Conservation (phyloP, 2,329 filamentous ascomycete species). For the Aspergillus transmontanensis region DNA sequence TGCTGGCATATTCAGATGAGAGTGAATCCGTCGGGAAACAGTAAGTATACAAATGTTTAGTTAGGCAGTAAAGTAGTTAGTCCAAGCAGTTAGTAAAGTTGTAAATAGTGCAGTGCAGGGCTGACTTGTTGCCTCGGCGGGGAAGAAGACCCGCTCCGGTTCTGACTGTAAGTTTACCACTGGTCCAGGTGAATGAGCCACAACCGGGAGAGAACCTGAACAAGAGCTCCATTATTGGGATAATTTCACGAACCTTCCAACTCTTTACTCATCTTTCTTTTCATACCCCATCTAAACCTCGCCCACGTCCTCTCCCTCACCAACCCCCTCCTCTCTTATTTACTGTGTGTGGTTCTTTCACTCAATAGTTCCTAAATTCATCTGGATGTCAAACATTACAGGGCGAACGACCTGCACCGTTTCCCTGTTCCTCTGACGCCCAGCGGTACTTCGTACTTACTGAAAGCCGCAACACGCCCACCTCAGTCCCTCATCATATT, state of each 20-base stretch:
- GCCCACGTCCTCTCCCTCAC: slow-evolving; percentile 5
- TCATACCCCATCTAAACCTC: slow-evolving; percentile 13
- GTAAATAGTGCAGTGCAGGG: slow-evolving; percentile 2
- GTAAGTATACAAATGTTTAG: no score
- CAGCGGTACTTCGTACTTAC: slow-evolving; percentile 23
- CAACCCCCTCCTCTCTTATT: not conserved
- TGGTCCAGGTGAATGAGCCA: slow-evolving; percentile 11
- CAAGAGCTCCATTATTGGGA: slow-evolving; percentile 17
- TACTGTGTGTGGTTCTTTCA: not conserved
- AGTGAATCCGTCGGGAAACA: no score
- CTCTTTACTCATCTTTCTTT: slow-evolving; percentile 17
- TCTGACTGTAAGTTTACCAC: slow-evolving; percentile 5
- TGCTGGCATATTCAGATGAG: no score
- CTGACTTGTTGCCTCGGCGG: slow-evolving; percentile 17
- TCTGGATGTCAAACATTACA: slow-evolving; percentile 25
- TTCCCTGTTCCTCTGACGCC: slow-evolving; percentile 33
- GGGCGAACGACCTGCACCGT: slow-evolving; percentile 47
- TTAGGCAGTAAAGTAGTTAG: not conserved
- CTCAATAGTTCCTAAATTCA: not conserved
- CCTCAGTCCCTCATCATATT: slow-evolving; percentile 23
- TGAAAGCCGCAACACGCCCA: slow-evolving; percentile 20
- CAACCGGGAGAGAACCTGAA: slow-evolving; percentile 10
- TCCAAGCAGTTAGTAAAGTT: not conserved
- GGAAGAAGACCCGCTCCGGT: slow-evolving; percentile 28
- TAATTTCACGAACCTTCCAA: slow-evolving; percentile 29